Evolutionary conservation across 2,329 filamentous ascomycete genomes (phyloP).

Genomic region (Claviceps quebecensis): DNA sequence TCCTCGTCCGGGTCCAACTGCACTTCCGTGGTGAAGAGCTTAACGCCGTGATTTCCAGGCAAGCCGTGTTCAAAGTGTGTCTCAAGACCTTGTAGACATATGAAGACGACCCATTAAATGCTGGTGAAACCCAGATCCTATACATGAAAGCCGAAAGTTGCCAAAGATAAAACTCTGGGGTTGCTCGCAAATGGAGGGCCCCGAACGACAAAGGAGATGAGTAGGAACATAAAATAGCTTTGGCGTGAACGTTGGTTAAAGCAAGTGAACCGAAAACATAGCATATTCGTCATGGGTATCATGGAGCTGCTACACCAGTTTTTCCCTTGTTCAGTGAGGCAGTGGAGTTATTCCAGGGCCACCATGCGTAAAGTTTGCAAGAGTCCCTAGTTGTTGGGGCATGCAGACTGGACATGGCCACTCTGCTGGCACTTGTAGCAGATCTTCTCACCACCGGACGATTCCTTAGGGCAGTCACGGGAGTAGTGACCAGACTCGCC

Average conservation of each 20-base stretch:
- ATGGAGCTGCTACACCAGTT: constrained; percentile 28
- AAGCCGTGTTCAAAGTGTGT: neutral
- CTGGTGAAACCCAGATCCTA: neutral
- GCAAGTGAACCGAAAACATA: constrained; percentile 12
- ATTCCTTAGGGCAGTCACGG: constrained; percentile 90
- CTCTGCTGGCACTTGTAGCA: constrained; percentile 89
- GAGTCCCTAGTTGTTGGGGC: constrained; percentile 50
- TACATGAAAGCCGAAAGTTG: constrained; percentile 1
- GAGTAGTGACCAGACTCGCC: constrained; percentile 87
- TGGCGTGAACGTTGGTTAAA: constrained; percentile 9
- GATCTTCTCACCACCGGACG: constrained; percentile 74
- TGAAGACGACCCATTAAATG: neutral
- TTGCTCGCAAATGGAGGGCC: neutral
- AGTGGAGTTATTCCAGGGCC: constrained; percentile 12
- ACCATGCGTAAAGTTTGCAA: constrained; percentile 6
- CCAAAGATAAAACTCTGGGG: neutral
- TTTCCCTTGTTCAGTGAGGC: constrained; percentile 10
- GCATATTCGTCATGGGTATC: constrained; percentile 27
- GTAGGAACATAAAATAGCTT: constrained; percentile 10
- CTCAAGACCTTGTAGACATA: neutral
- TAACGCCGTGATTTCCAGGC: neutral
- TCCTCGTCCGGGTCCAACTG: neutral
- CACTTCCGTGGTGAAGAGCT: neutral
- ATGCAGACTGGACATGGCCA: constrained; percentile 86
- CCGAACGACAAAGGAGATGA: constrained; percentile 1